Evolutionary conservation across 2,329 filamentous ascomycete species (phyloP).

Genomic region (Calonectria honghensis): DNA sequence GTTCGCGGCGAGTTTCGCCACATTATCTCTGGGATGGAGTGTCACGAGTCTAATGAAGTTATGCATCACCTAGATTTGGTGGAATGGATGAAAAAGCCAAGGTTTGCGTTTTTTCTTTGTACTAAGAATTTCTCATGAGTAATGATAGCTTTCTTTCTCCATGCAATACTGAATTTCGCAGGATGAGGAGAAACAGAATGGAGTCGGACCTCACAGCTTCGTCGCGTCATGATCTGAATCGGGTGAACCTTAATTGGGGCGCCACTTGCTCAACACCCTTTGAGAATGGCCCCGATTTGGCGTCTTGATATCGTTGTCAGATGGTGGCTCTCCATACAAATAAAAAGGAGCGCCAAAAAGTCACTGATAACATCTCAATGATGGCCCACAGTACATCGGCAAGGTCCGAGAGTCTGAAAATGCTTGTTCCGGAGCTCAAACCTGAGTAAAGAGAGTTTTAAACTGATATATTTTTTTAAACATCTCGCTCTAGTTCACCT

Average conservation of each 20-base stretch:
- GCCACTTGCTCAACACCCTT: neutral
- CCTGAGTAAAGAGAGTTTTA: neutral
- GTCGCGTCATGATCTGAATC: conserved; percentile 14
- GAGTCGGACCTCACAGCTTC: neutral
- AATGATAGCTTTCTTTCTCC: neutral
- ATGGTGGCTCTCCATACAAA: neutral
- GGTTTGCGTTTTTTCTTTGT: neutral
- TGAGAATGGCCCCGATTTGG: neutral
- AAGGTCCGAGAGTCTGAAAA: conserved; percentile 14
- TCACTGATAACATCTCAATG: neutral
- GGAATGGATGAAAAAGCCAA: neutral
- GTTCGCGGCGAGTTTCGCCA: neutral
- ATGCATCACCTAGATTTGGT: neutral
- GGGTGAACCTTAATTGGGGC: neutral
- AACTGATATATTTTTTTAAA: neutral
- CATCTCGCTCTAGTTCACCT: neutral
- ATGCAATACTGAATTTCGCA: neutral
- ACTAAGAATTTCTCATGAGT: neutral
- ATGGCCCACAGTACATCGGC: neutral
- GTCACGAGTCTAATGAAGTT: neutral
- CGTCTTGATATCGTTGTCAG: neutral
- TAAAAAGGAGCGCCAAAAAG: too few relatives aligned
- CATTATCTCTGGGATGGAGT: conserved; percentile 1
- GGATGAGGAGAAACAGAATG: too few relatives aligned
- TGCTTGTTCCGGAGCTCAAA: neutral